phyloP scores from a whole-genome alignment of 352 stramenopile genomes.

The Heterotrichella gracilis region DNA sequence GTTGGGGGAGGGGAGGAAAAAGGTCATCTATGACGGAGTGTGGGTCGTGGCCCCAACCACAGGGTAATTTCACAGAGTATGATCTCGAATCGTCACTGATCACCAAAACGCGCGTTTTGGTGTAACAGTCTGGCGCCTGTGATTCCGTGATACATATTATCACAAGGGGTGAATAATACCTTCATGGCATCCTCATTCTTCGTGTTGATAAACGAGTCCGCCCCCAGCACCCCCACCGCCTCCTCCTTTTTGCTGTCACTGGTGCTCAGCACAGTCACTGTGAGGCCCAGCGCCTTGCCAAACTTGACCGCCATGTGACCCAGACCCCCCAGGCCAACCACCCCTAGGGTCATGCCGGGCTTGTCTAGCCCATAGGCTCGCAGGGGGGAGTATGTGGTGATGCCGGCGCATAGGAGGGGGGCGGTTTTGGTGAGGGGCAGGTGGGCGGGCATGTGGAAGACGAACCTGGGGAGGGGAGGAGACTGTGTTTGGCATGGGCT shows the following conservation, averaged over 20 bases:
- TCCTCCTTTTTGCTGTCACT: constrained; percentile 31
- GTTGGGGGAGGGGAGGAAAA: no score
- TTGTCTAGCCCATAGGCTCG: constrained; percentile 28
- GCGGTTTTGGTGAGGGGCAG: constrained; percentile 28
- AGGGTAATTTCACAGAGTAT: no score
- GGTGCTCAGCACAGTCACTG: constrained; percentile 34
- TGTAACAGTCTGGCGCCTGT: no score
- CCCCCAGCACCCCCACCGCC: constrained; percentile 31
- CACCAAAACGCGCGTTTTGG: no score
- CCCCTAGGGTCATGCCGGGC: constrained; percentile 27
- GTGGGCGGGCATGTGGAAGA: constrained; percentile 34
- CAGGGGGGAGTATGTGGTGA: constrained; percentile 40
- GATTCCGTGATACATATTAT: not conserved
- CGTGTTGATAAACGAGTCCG: constrained; percentile 31
- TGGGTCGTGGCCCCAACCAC: no score
- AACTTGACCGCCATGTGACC: constrained; percentile 45
- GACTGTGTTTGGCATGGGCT: no score
- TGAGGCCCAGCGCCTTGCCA: constrained; percentile 32
- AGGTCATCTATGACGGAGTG: no score
- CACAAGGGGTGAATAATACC: not conserved
- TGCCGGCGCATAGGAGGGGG: constrained; percentile 39
- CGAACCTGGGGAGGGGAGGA: no score
- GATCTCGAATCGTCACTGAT: no score
- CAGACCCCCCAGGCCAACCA: constrained; percentile 41
- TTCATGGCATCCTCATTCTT: constrained; percentile 23